Evolutionary conservation across 495 filamentous ascomycete species (phyloP).

Genomic region (Penicillium riverlandense): DNA sequence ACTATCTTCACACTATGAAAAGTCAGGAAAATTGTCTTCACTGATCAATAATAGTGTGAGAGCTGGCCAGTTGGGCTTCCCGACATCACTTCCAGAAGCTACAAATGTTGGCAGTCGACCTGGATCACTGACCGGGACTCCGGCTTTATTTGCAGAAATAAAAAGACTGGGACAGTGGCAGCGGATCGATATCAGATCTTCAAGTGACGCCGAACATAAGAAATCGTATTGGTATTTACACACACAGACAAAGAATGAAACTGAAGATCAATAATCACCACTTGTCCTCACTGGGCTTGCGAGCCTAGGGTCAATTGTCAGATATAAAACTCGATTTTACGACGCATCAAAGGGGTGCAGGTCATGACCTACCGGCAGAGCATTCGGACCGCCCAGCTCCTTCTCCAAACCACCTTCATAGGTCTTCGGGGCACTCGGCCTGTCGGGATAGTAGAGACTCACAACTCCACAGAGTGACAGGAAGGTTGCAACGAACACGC

Average conservation of each 20-base stretch:
- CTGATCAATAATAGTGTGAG: no score
- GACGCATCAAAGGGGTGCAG: not conserved
- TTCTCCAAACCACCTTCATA: conserved; percentile 78
- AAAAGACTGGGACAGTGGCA: conserved; percentile 4
- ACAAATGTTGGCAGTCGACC: no score
- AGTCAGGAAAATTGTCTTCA: no score
- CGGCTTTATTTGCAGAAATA: not conserved
- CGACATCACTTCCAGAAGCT: no score
- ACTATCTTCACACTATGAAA: no score
- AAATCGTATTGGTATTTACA: conserved; percentile 41
- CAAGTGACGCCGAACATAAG: conserved; percentile 27
- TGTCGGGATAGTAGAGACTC: conserved; percentile 77
- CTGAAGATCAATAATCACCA: conserved; percentile 25
- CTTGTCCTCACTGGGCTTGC: conserved; percentile 34
- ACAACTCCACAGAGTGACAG: conserved; percentile 65
- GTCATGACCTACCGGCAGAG: conserved; percentile 28
- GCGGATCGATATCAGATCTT: conserved; percentile 16
- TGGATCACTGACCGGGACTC: no score
- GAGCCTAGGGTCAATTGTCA: conserved; percentile 24
- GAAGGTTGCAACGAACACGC: conserved; percentile 63
- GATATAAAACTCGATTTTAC: not conserved
- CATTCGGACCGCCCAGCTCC: conserved; percentile 70
- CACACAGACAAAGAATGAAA: conserved; percentile 18
- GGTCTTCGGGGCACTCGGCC: conserved; percentile 64
- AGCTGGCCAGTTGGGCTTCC: no score